Evolutionary conservation across 225 moss, liverwort and hornwort species (phyloP).

Genomic region (Anthoceros angustus): DNA sequence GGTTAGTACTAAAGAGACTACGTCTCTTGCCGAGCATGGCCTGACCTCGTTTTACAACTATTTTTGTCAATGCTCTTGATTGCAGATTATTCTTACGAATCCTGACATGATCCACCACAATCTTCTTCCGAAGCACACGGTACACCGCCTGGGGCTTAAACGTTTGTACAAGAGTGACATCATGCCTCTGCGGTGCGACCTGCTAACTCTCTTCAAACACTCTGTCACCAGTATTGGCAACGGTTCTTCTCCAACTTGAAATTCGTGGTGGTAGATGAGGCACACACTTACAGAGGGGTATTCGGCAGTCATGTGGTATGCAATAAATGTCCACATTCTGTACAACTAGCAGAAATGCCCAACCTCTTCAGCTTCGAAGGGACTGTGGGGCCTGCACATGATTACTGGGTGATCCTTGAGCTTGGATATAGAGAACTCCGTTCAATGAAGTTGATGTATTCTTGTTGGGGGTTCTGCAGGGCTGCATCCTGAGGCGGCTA

Average conservation of each 20-base stretch:
- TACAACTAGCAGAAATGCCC: too few relatives aligned
- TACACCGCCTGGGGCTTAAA: neutral
- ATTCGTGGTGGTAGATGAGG: slow-evolving; percentile 51
- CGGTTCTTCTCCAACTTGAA: slow-evolving; percentile 43
- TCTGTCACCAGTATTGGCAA: slow-evolving; percentile 31
- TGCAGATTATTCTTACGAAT: slow-evolving; percentile 49
- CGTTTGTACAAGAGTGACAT: neutral
- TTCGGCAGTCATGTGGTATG: slow-evolving; percentile 62
- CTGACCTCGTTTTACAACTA: neutral
- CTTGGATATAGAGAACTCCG: too few relatives aligned
- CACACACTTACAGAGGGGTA: slow-evolving; percentile 51
- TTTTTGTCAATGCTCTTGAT: slow-evolving; percentile 1
- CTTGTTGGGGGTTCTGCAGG: slow-evolving; percentile 13
- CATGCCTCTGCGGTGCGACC: neutral
- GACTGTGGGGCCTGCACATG: too few relatives aligned
- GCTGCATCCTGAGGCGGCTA: slow-evolving; percentile 50
- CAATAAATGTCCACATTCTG: neutral
- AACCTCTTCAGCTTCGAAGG: too few relatives aligned
- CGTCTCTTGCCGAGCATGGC: neutral
- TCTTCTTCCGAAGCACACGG: slow-evolving; percentile 43
- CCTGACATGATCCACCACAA: slow-evolving; percentile 51
- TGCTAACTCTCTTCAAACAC: neutral
- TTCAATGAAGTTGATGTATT: too few relatives aligned
- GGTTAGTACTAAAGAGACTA: slow-evolving; percentile 11
- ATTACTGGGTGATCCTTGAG: too few relatives aligned